These are phyloP conservation scores for Rhizomucor pusillus DNA, from an alignment of 371 early-diverging fungal species.

Conservation along the genomic window DNA sequence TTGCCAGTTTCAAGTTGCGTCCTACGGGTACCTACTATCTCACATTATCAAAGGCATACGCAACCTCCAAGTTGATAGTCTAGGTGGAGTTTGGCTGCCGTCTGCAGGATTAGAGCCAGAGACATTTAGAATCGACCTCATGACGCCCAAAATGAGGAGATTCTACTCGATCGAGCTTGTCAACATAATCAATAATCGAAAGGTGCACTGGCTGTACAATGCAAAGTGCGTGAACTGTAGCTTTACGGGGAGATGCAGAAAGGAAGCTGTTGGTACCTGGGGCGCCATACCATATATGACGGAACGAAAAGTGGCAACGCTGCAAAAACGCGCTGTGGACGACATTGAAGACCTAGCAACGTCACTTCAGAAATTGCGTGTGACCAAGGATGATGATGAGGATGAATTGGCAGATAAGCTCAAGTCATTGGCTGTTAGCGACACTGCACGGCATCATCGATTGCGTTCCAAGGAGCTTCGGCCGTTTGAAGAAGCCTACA, in stretches of 20 bases:
- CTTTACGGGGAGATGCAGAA: slow-evolving; percentile 33
- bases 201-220: slow-evolving; percentile 42
- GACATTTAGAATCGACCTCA: slow-evolving; percentile 43
- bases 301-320: slow-evolving; percentile 19
- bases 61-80: slow-evolving; percentile 35
- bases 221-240: slow-evolving; percentile 42
- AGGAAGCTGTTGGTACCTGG: slow-evolving; percentile 33
- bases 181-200: slow-evolving; percentile 19
- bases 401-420: too few species aligned
- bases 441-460: background rate
- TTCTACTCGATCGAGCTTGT: slow-evolving; percentile 39
- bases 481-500: slow-evolving; percentile 13
- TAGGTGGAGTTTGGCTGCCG: slow-evolving; percentile 51
- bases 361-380: slow-evolving; percentile 4
- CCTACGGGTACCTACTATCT: slow-evolving; percentile 45
- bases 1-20: slow-evolving; percentile 48
- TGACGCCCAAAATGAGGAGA: slow-evolving; percentile 36
- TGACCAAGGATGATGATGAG: too few species aligned
- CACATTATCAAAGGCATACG: slow-evolving; percentile 39
- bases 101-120: slow-evolving; percentile 21
- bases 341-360: slow-evolving; percentile 47
- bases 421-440: background rate
- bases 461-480: slow-evolving; percentile 2
- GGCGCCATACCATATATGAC: slow-evolving; percentile 33
- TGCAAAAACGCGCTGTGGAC: background rate